Evolutionary conservation across 2,329 filamentous ascomycete species (phyloP).

Genomic region (Sclerotinia minor): DNA sequence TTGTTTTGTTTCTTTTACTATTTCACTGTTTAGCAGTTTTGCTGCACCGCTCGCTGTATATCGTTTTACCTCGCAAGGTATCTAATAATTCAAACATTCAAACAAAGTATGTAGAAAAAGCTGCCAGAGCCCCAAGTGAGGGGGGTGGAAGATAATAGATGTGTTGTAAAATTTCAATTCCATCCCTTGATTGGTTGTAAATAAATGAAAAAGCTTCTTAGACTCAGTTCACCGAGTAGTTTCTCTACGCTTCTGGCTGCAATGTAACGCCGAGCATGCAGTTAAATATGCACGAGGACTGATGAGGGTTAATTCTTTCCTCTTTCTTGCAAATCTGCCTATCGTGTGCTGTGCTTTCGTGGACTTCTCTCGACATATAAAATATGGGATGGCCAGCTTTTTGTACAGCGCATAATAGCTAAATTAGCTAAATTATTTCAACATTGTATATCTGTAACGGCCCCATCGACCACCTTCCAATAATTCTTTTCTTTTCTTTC

Average conservation of each 20-base stretch:
- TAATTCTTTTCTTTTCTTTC: neutral
- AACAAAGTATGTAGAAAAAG: neutral
- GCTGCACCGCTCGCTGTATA: too few species aligned
- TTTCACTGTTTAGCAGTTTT: neutral
- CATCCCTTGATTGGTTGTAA: conserved; percentile 18
- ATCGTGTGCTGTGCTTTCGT: conserved; percentile 22
- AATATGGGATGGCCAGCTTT: neutral
- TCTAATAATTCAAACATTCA: neutral
- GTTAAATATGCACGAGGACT: conserved; percentile 19
- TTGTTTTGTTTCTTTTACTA: neutral
- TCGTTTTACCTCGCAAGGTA: neutral
- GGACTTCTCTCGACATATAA: conserved; percentile 16
- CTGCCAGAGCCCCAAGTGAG: conserved; percentile 12
- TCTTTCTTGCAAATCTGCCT: neutral
- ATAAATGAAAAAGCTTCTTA: neutral
- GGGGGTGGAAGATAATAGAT: neutral
- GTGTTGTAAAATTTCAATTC: conserved; percentile 12
- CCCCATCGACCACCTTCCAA: neutral
- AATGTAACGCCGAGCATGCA: conserved; percentile 20
- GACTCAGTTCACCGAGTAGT: conserved; percentile 20
- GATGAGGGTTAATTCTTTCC: neutral
- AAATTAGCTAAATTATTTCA: too few species aligned
- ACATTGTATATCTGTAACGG: neutral
- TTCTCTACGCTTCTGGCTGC: conserved; percentile 23
- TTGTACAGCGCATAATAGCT: neutral